phyloP scores from a whole-genome alignment of 176 grass and related monocot species.

The Ampelocalamus luodianensis region DNA sequence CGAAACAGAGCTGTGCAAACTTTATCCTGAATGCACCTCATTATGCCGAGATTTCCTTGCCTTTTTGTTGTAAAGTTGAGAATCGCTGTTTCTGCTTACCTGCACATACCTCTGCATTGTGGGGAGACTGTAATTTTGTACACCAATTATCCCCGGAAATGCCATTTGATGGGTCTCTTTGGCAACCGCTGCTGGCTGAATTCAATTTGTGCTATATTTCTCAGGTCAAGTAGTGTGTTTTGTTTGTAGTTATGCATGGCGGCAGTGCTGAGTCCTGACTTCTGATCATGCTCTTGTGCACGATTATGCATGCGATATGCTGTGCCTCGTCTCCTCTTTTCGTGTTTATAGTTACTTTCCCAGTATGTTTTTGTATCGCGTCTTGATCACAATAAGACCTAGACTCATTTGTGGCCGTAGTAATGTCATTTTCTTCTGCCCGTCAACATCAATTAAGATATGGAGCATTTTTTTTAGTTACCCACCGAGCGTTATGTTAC shows the following conservation, averaged over 20 bases:
- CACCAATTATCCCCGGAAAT: slow-evolving; percentile 17
- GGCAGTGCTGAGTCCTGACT: neutral
- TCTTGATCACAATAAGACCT: neutral
- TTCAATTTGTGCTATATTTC: neutral
- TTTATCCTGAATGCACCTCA: slow-evolving; percentile 33
- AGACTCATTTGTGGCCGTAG: neutral
- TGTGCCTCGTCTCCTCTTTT: neutral
- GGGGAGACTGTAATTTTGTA: slow-evolving; percentile 25
- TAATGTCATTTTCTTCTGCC: neutral
- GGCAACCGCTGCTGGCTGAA: neutral
- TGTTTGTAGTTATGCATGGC: neutral
- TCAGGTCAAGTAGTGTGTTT: neutral
- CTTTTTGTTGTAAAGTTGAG: slow-evolving; percentile 39
- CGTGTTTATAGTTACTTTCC: neutral
- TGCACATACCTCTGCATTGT: slow-evolving; percentile 41
- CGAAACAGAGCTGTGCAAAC: slow-evolving; percentile 38
- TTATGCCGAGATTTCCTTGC: slow-evolving; percentile 15
- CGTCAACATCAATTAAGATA: neutral
- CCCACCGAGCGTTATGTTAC: neutral
- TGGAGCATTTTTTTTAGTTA: no score
- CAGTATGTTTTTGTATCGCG: neutral
- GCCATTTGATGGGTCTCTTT: neutral
- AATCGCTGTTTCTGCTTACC: slow-evolving; percentile 3
- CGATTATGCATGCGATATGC: neutral
- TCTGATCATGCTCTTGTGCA: neutral